Evolutionary conservation across 345 rosid genomes (phyloP).

Genomic region (Populus nigra): DNA sequence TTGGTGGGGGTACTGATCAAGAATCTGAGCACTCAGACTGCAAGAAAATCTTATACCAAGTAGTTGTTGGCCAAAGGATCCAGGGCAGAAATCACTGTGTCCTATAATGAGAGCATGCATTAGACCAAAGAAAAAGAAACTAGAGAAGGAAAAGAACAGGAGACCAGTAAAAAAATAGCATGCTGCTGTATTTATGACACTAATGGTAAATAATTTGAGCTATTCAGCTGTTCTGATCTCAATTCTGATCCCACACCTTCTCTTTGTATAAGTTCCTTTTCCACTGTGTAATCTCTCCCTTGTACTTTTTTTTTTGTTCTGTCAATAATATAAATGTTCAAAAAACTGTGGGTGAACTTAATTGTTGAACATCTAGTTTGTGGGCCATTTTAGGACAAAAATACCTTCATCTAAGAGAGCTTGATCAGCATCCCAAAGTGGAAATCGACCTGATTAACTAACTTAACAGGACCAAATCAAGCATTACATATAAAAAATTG

Average conservation of each 20-base stretch:
- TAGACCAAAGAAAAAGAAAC: not conserved
- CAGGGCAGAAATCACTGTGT: not conserved
- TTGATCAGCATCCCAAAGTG: not conserved
- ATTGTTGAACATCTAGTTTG: not conserved
- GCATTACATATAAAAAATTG: not conserved
- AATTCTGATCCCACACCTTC: not conserved
- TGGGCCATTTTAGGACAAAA: not conserved
- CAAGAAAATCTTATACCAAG: slow-evolving; percentile 5
- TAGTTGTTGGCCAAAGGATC: not conserved
- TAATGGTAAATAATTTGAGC: not conserved
- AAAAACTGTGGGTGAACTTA: not conserved
- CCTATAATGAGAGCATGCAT: not conserved
- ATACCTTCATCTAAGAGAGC: too few relatives aligned
- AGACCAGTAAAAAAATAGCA: too few relatives aligned
- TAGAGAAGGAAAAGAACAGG: not conserved
- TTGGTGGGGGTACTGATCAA: not conserved
- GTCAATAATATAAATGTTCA: not conserved
- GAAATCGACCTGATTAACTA: not conserved
- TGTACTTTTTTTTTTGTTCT: not conserved
- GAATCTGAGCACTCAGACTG: slow-evolving; percentile 3
- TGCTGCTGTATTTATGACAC: not conserved
- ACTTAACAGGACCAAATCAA: not conserved
- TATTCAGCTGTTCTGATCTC: not conserved
- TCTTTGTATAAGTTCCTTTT: not conserved
- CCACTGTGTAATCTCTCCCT: not conserved